Base-by-base conservation (phyloP, 768 basidiomycete species). In the Dioszegia hungarica region DNA sequence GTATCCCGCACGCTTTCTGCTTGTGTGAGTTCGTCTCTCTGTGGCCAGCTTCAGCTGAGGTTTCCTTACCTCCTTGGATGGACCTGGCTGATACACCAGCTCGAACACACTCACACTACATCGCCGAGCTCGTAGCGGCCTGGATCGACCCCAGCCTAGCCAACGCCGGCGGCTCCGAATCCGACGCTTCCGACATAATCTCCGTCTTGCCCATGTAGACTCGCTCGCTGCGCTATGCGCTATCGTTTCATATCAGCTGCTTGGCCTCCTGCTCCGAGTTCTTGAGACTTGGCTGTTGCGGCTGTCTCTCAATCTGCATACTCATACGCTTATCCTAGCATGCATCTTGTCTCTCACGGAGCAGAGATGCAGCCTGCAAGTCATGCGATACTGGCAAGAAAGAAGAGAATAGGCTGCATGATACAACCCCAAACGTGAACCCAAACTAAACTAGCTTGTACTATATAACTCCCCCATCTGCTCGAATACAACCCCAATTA, bases 1-100 rank as follows among this genome's bases (percentile, higher is more conserved):
- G 79, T 29, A 79, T 87, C 34, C 85, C 85, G 2, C 88, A 89
- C 70, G 83, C 84, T 15, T 89, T 88, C 69, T 87, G 84, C 68
- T 83, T 89, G 47, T 82, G 85, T 87, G 61, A 67, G 85, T 78
- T 24, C 9, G 45, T 12, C 8, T 28, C 40, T n/a, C 15, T 43
- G 15, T 47, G 28, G 24, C 17, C 11, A 15, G 14, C n/a, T n/a
- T n/a, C n/a, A n/a, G n/a, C n/a, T n/a, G n/a, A n/a, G n/a, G n/a
- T n/a, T n/a, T n/a, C n/a, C n/a, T n/a, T n/a, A n/a, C n/a, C n/a
- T n/a, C n/a, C n/a, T n/a, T n/a, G 43, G 17, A 17, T 17, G 52
- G 47, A 49, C 24, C 24, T 36, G n/a, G 54, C 57, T 37, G 52
- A 44, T 46, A 27, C 2, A 10, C 14, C 40, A 64, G 63, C 48